Percentiles rank a stretch among this genome's conserved stretches.
phyloP scores from a whole-genome alignment of 352 stramenopile genomes.

The Pythium plurisporium region DNA sequence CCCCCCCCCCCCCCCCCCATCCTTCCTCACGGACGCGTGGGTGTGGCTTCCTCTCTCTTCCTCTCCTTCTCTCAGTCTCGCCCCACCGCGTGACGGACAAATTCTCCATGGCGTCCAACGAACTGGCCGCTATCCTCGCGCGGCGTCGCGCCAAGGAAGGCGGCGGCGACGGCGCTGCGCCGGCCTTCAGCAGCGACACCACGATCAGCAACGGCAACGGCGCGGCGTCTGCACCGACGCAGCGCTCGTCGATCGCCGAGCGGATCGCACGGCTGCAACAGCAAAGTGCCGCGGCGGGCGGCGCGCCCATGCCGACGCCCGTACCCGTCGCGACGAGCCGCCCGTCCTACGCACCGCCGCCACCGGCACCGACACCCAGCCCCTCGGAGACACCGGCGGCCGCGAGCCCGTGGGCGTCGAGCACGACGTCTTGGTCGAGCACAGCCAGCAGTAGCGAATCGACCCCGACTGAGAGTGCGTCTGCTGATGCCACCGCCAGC shows the following conservation, averaged over 20 bases:
- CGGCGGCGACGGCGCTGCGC: conserved; percentile 21
- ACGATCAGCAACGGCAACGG: conserved; percentile 1
- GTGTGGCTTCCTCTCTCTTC: conserved; percentile 10
- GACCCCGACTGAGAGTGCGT: conserved; percentile 7
- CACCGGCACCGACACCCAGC: background rate
- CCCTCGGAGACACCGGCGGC: background rate
- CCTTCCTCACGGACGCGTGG: too few relatives aligned
- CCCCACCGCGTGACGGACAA: background rate
- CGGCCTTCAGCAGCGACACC: conserved; percentile 28
- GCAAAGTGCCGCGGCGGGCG: conserved; percentile 43
- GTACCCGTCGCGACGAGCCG: conserved; percentile 27
- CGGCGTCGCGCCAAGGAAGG: conserved; percentile 68
- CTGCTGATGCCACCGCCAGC: conserved; percentile 16
- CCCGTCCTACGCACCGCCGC: conserved; percentile 3
- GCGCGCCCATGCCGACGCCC: conserved; percentile 23
- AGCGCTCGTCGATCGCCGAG: conserved; percentile 60
- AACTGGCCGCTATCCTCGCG: conserved; percentile 78
- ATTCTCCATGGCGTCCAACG: conserved; percentile 66
- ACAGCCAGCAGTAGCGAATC: background rate
- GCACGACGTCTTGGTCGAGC: conserved; percentile 4
- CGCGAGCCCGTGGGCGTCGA: background rate
- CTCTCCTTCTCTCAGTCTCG: background rate
- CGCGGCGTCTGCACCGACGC: background rate
- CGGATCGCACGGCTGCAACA: conserved; percentile 71
- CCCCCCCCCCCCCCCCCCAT: background rate